A percentile compares a stretch with the other conserved stretches of the same genome.
These are phyloP conservation scores for Mycena kentingensis DNA, from an alignment of 768 basidiomycete species.

Conservation along the genomic window DNA sequence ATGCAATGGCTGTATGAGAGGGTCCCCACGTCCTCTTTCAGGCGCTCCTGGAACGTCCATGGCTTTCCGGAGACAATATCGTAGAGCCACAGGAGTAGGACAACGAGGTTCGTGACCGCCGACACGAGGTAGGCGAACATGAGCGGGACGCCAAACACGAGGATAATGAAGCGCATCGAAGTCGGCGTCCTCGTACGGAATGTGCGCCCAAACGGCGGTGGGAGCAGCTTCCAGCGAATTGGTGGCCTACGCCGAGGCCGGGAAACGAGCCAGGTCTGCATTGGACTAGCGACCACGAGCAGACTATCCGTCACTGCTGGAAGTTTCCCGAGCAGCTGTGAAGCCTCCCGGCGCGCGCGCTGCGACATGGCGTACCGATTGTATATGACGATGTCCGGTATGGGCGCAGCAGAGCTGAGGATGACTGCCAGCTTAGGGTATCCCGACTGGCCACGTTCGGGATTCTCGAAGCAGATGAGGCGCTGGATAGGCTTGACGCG, in stretches of 20 bases:
- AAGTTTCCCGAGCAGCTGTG: conserved; percentile 5
- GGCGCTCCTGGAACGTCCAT: conserved; percentile 16
- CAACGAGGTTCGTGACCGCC: conserved; percentile 7
- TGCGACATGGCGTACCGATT: conserved; percentile 9
- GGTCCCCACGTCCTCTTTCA: conserved; percentile 7
- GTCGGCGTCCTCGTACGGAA: neutral
- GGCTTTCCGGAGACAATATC: neutral
- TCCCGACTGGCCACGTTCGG: neutral
- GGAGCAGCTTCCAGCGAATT: conserved; percentile 14
- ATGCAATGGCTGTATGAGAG: conserved; percentile 16
- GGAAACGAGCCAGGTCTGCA: conserved; percentile 1
- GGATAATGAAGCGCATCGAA: conserved; percentile 3
- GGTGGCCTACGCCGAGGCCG: conserved; percentile 7
- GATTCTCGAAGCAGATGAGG: conserved; percentile 12
- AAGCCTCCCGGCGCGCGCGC: neutral
- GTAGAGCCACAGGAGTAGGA: conserved; percentile 8
- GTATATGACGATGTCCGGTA: conserved; percentile 17
- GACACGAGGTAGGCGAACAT: conserved; percentile 21
- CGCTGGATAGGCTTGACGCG: conserved; percentile 7
- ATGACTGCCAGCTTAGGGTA: conserved; percentile 5
- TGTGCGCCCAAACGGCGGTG: conserved; percentile 5
- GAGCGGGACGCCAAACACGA: conserved; percentile 18
- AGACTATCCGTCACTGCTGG: neutral
- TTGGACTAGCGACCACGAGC: conserved; percentile 5
- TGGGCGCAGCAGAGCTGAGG: conserved; percentile 1